Conservation (phyloP, 2,329 filamentous ascomycete genomes). For the Akanthomyces dipterigenus region DNA sequence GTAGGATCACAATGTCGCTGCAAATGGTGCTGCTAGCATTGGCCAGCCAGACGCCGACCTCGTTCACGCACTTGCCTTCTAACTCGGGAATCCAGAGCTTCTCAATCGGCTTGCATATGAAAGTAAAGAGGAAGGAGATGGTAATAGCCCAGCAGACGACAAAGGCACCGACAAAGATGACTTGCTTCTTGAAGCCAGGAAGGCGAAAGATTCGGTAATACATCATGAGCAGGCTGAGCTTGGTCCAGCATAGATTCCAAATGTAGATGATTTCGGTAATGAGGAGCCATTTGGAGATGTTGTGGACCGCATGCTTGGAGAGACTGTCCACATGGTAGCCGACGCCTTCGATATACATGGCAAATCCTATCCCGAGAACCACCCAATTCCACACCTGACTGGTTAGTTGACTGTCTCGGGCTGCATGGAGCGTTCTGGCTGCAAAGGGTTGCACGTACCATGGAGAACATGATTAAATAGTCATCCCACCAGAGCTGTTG, state of each 20-base stretch:
- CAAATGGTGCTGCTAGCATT: conserved; percentile 42
- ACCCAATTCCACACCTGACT: conserved; percentile 33
- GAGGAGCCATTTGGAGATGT: conserved; percentile 40
- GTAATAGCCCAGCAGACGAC: conserved; percentile 40
- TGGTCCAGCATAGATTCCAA: conserved; percentile 43
- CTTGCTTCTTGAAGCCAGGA: conserved; percentile 34
- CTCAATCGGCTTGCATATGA: conserved; percentile 44
- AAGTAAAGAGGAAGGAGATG: conserved; percentile 43
- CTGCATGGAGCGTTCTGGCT: neutral
- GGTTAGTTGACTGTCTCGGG: neutral
- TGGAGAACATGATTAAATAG: conserved; percentile 41
- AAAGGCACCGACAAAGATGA: conserved; percentile 34
- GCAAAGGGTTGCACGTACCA: conserved; percentile 25
- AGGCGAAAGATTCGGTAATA: conserved; percentile 46
- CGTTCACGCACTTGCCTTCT: conserved; percentile 41
- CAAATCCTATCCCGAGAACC: conserved; percentile 41
- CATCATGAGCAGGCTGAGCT: conserved; percentile 43
- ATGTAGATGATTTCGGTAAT: conserved; percentile 42
- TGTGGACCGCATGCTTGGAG: conserved; percentile 28
- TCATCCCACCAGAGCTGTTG: conserved; percentile 45
- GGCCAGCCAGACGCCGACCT: conserved; percentile 43
- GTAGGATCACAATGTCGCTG: conserved; percentile 38
- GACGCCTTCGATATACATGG: conserved; percentile 40
- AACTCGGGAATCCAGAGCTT: conserved; percentile 41
- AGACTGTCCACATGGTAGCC: conserved; percentile 38